Conservation (phyloP, 768 basidiomycete genomes). For the Auricularia sp. region DNA sequence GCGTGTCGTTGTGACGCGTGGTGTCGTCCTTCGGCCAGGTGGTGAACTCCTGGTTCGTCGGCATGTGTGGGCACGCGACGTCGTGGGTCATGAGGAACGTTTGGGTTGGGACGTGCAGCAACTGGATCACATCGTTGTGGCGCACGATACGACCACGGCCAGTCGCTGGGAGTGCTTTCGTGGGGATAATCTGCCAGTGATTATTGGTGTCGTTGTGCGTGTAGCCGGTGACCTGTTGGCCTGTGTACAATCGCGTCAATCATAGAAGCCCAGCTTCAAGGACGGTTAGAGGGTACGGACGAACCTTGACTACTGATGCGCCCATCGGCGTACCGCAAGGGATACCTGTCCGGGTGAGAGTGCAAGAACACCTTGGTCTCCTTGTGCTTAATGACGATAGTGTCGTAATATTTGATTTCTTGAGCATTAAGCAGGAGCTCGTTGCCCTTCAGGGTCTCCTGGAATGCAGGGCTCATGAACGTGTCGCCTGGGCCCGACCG, state of each 20-base stretch:
- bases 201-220: slow-evolving; percentile 92
- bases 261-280: no score
- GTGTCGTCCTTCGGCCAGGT: slow-evolving; percentile 77
- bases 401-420: slow-evolving; percentile 94
- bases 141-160: slow-evolving; percentile 89
- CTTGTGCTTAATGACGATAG: slow-evolving; percentile 78
- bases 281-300: slow-evolving; percentile 1
- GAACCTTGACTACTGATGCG: slow-evolving; percentile 87
- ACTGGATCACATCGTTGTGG: slow-evolving; percentile 78
- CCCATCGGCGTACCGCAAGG: slow-evolving; percentile 89
- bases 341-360: slow-evolving; percentile 86
- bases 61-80: slow-evolving; percentile 92
- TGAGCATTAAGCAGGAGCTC: slow-evolving; percentile 86
- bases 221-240: slow-evolving; percentile 95
- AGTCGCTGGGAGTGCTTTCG: slow-evolving; percentile 86
- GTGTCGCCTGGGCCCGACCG: slow-evolving; percentile 86
- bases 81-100: slow-evolving; percentile 86
- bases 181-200: slow-evolving; percentile 90
- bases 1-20: slow-evolving; percentile 73
- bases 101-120: slow-evolving; percentile 80
- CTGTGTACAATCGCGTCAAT: slow-evolving; percentile 24
- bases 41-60: slow-evolving; percentile 98
- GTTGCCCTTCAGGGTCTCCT: slow-evolving; percentile 87
- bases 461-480: slow-evolving; percentile 98
- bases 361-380: slow-evolving; percentile 90